Base-by-base conservation (phyloP, 768 basidiomycete species). In the Cystoderma amianthinum region DNA sequence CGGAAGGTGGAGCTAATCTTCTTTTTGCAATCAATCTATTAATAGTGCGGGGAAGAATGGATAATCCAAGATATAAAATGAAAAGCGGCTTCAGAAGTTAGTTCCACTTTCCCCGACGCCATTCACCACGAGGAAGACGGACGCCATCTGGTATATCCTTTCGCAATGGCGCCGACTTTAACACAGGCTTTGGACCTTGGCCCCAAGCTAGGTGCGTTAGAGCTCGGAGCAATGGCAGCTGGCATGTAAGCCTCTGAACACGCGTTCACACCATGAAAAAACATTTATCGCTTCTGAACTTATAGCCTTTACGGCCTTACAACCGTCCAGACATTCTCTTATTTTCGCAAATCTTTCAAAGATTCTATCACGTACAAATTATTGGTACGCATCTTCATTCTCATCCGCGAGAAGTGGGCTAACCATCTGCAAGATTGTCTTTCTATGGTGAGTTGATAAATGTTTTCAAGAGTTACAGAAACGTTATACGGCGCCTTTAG, bases 191-290 rank as follows among this genome's bases (percentile, higher is more conserved):
- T 36, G 6, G 34, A 16, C 7, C 34, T 36, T 15, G 16, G 17
- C 18, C 7, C 18, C n/a, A 36, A 36, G 34, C 18, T 36, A 19
- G 34, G 34, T 9, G 34, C 34, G 16, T n/a, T 36, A 16, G 12
- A 15, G 9, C n/a, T 36, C 17, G 34, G 34, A 16, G 18, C 12
- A 9, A 36, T 36, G n/a, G 17, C 17, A 9, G 34, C 34, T 15
- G 12, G n/a, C 18, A 36, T 36, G 34, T 36, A 36, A 36, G 34
- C 17, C 16, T n/a, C n/a, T n/a, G n/a, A n/a, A n/a, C n/a, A n/a
- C n/a, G n/a, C n/a, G n/a, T n/a, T n/a, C n/a, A n/a, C n/a, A n/a
- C n/a, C n/a, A n/a, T n/a, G n/a, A n/a, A n/a, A 9, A 7, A 36
- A 9, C 34, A 7, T 19, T 7, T 36, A 7, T 36, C 34, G 12